Base-by-base conservation (phyloP, 257 asterid species). In the Przewalskia tangutica region DNA sequence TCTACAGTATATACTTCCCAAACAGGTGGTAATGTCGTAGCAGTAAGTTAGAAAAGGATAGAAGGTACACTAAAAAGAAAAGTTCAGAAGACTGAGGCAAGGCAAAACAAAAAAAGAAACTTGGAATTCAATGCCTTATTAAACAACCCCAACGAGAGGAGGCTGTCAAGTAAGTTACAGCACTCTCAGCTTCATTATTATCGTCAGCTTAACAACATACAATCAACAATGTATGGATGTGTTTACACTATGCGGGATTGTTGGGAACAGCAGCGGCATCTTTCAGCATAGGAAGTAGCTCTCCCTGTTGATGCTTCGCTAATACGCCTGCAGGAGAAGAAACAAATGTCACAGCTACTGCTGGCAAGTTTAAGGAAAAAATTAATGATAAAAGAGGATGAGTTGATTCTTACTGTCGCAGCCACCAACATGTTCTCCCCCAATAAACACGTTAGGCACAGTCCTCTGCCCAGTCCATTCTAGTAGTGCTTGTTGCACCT, bases 381-480 rank as follows among this genome's bases (percentile, higher is more conserved):
- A 23, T 54, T 44, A 40, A 2, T 20, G 79, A 46, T 17, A 12
- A 11, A 3, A 27, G 36, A 80, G 23, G 8, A 23, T 4, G 3
- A 27, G 82, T 56, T 36, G 55, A 16, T 36, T 83, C 91, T 81
- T 84, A 94, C 97, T 89, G 67, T 93, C 97, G 68, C 85, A 94
- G 77, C 98, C 98, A 14, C 98, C 98, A 14, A 94, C 91, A 79
- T 94, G 98, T 50, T 94, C 92, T 80, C 92, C 96, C 11, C 86
- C 91, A 79, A 94, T 88, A 84, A 94, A 94, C 59, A 93, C 96
- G 63, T 93, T 93, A 0, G 98, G 97, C 71, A 93, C 98, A 11
- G 95, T 94, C 63, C 93, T 86, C 86, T 90, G 98, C 82, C 93
- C 93, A 0, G 97, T 89, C 98, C 97, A 94, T 89, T 91, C 94